phyloP scores from a whole-genome alignment of 768 basidiomycete genomes.

The Suillus brevipes region DNA sequence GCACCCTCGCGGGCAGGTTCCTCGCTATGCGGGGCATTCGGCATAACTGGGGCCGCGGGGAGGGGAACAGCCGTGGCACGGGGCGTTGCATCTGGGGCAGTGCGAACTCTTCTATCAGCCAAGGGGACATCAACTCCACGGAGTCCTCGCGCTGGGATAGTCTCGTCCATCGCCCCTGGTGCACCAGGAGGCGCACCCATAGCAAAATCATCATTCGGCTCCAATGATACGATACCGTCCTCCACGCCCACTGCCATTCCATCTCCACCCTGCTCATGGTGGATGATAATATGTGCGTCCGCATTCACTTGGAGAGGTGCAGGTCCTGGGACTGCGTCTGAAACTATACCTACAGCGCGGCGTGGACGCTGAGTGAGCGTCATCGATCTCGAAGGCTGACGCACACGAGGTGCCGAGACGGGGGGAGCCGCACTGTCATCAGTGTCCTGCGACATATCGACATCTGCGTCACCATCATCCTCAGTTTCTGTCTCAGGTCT shows the following conservation, averaged over 20 bases:
- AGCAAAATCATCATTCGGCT: conserved; percentile 84
- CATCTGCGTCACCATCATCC: conserved; percentile 63
- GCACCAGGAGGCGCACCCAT: conserved; percentile 91
- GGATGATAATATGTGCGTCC: conserved; percentile 55
- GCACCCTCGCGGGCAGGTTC: conserved; percentile 9
- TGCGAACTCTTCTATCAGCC: conserved; percentile 35
- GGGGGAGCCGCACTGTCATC: conserved; percentile 29
- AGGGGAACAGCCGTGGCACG: conserved; percentile 60
- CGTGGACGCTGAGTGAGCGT: conserved; percentile 34
- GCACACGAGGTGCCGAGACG: conserved; percentile 32
- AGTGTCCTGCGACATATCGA: conserved; percentile 45
- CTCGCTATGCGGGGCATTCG: background rate
- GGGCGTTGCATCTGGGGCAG: conserved; percentile 61
- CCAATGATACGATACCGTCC: conserved; percentile 73
- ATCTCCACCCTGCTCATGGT: conserved; percentile 43
- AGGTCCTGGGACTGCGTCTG: conserved; percentile 35
- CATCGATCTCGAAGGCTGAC: conserved; percentile 33
- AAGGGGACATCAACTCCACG: conserved; percentile 27
- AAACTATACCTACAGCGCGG: conserved; percentile 49
- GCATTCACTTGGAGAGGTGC: conserved; percentile 41
- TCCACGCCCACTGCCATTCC: conserved; percentile 57
- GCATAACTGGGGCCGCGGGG: conserved; percentile 37
- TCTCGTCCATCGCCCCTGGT: conserved; percentile 71
- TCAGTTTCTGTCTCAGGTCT: conserved; percentile 78
- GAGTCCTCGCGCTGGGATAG: conserved; percentile 24